These are phyloP conservation scores for Vickermania ingenoplastis DNA, from an alignment of 208 protist genomes.

Conservation along the genomic window DNA sequence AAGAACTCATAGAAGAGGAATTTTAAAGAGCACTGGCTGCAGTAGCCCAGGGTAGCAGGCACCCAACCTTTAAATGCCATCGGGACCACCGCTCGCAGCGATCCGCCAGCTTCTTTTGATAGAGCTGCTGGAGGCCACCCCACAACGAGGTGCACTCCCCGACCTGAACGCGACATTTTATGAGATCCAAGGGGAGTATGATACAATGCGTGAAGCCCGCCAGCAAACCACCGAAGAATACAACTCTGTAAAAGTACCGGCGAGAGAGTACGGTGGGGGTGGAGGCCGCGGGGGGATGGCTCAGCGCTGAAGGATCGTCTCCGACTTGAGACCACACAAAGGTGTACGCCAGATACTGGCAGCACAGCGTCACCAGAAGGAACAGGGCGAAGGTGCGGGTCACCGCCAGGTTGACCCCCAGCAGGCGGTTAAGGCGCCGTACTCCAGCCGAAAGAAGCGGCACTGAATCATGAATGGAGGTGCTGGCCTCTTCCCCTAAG, in stretches of 20 bases:
- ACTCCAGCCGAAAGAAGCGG: too few species aligned
- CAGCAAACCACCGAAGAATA: conserved; percentile 45
- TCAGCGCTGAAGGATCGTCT: too few species aligned
- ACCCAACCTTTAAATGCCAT: conserved; percentile 51
- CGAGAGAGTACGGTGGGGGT: too few species aligned
- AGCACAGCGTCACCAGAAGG: background rate
- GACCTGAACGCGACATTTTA: conserved; percentile 83
- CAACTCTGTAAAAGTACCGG: conserved; percentile 54
- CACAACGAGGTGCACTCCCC: conserved; percentile 40
- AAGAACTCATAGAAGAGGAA: conserved; percentile 74
- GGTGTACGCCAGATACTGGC: background rate
- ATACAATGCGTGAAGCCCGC: conserved; percentile 52
- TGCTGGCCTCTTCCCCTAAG: too few species aligned
- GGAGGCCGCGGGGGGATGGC: too few species aligned
- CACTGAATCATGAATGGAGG: too few species aligned
- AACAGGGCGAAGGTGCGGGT: background rate
- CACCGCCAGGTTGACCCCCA: background rate
- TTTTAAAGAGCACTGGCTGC: conserved; percentile 48
- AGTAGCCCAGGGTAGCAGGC: conserved; percentile 57
- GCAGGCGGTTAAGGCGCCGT: background rate
- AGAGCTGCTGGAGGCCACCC: conserved; percentile 32
- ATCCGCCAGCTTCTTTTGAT: conserved; percentile 16
- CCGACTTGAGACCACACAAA: background rate
- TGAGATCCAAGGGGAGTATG: conserved; percentile 58
- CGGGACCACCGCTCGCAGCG: conserved; percentile 15